A percentile compares a stretch with the other conserved stretches of the same genome.
These are phyloP conservation scores for Leptodermis oblonga DNA, from an alignment of 257 asterid species.

Conservation along the genomic window DNA sequence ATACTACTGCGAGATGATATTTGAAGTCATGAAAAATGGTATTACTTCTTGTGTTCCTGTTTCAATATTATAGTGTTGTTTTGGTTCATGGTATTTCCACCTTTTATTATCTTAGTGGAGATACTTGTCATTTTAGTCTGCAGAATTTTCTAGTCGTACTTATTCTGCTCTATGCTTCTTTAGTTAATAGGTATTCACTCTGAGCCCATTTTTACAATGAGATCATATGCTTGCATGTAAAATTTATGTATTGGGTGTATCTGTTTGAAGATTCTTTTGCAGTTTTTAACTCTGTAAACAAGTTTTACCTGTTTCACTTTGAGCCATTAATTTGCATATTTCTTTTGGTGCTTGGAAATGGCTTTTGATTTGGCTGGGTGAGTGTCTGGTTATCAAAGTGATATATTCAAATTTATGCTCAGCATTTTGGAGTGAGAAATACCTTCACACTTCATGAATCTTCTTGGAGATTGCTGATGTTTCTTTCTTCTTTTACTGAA, in stretches of 20 bases:
- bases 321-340: not conserved
- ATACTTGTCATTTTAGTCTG: not conserved
- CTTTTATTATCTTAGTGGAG: not conserved
- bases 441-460: not conserved
- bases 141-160: not conserved
- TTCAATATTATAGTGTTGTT: not conserved
- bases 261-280: not conserved
- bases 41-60: constrained; percentile 20
- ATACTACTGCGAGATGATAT: constrained; percentile 93
- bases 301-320: not conserved
- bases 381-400: not conserved
- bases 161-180: not conserved
- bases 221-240: not conserved
- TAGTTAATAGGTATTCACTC: not conserved
- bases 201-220: not conserved
- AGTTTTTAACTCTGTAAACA: not conserved
- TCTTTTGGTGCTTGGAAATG: not conserved
- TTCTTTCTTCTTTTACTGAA: not conserved
- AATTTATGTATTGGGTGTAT: not conserved
- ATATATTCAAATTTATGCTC: not conserved
- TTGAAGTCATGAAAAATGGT: constrained; percentile 99
- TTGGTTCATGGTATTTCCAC: not conserved
- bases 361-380: not conserved
- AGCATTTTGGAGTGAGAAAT: not conserved
- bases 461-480: constrained; percentile 1